Evolutionary conservation across 129 eudicot species (phyloP).

Genomic region (Flaveria sonorensis): DNA sequence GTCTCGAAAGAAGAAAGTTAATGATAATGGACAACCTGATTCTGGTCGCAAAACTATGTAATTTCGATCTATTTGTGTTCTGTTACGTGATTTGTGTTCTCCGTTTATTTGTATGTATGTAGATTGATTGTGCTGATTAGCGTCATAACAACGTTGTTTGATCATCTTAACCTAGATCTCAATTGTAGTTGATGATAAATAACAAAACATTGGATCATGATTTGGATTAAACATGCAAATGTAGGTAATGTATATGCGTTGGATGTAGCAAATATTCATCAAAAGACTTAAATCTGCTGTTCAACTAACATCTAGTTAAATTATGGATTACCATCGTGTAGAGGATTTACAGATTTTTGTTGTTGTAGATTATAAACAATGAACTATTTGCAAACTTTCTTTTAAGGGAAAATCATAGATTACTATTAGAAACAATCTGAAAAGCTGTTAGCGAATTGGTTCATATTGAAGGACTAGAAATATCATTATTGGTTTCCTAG

Average conservation of each 20-base stretch:
- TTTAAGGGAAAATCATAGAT: conserved; percentile 1
- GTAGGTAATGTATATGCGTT: too few species aligned
- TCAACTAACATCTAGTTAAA: not conserved
- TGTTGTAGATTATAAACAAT: not conserved
- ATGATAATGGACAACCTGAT: conserved; percentile 41
- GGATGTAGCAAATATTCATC: not conserved
- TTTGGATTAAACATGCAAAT: not conserved
- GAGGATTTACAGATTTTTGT: not conserved
- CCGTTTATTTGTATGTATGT: not conserved
- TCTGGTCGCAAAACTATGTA: conserved; percentile 43
- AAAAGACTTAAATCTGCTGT: too few species aligned
- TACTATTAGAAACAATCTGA: not conserved
- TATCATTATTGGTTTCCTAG: not conserved
- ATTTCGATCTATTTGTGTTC: not conserved
- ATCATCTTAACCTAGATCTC: not conserved
- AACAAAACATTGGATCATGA: not conserved
- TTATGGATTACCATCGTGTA: not conserved
- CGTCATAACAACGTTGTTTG: not conserved
- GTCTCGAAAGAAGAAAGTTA: conserved; percentile 47
- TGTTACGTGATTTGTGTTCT: not conserved
- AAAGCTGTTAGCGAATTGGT: not conserved
- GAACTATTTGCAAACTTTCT: conserved; percentile 6
- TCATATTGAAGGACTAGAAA: conserved; percentile 2
- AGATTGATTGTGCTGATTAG: not conserved
- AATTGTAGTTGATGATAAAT: not conserved